phyloP scores from a whole-genome alignment of 371 early-diverging fungal species.

The Zancudomyces culisetae region DNA sequence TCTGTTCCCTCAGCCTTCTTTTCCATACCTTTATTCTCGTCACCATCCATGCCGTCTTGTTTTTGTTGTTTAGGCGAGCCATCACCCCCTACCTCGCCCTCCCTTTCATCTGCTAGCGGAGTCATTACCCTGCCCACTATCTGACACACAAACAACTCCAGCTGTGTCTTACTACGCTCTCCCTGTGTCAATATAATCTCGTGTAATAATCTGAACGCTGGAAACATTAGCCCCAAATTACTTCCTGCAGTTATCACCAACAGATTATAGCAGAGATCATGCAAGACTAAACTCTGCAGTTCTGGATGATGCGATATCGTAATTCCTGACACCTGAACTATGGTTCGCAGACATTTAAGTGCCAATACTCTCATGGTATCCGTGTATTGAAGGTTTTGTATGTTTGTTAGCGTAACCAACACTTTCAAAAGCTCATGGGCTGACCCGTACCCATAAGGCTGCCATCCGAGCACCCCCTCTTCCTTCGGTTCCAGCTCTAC shows the following conservation, averaged over 20 bases:
- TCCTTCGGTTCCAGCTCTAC: slow-evolving; percentile 3
- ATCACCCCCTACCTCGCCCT: neutral
- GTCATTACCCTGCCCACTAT: slow-evolving; percentile 20
- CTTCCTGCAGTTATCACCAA: slow-evolving; percentile 42
- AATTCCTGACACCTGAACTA: slow-evolving; percentile 65
- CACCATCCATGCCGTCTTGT: slow-evolving; percentile 7
- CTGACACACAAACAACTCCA: slow-evolving; percentile 20
- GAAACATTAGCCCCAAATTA: slow-evolving; percentile 12
- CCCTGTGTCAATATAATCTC: slow-evolving; percentile 19
- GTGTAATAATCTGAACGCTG: slow-evolving; percentile 20
- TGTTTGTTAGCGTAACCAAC: slow-evolving; percentile 72
- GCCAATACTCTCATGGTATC: slow-evolving; percentile 84
- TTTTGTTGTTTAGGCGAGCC: neutral
- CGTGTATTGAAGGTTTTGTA: slow-evolving; percentile 73
- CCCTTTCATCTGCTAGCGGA: slow-evolving; percentile 8
- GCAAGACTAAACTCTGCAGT: slow-evolving; percentile 48
- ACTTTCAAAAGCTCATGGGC: slow-evolving; percentile 77
- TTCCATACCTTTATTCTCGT: neutral
- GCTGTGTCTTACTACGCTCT: slow-evolving; percentile 13
- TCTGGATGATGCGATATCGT: slow-evolving; percentile 49
- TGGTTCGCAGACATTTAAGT: slow-evolving; percentile 51
- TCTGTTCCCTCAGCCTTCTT: neutral
- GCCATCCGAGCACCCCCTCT: neutral
- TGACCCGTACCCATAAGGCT: slow-evolving; percentile 47
- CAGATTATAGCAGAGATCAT: slow-evolving; percentile 69